These are phyloP conservation scores for Trichoderma koningiopsis DNA, from an alignment of 2,329 filamentous ascomycete genomes.

Conservation along the genomic window DNA sequence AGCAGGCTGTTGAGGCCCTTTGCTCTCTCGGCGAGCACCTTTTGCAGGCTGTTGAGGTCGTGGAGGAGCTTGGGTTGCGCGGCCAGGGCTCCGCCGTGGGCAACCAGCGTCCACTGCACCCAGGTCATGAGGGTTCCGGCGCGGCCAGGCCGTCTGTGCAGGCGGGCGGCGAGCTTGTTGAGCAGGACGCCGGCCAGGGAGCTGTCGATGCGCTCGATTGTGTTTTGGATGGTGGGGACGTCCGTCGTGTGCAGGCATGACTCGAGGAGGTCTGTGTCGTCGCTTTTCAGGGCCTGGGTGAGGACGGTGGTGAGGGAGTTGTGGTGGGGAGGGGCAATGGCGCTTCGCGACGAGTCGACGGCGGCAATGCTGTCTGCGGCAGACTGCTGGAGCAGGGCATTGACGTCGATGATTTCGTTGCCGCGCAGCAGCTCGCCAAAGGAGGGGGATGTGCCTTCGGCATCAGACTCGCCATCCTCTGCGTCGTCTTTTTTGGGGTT, in stretches of 20 bases:
- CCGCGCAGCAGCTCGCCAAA: constrained; percentile 85
- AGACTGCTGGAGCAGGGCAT: constrained; percentile 55
- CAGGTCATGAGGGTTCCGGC: constrained; percentile 90
- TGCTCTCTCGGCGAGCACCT: constrained; percentile 84
- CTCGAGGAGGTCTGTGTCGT: constrained; percentile 87
- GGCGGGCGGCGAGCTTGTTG: constrained; percentile 79
- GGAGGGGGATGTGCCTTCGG: constrained; percentile 61
- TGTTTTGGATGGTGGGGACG: constrained; percentile 75
- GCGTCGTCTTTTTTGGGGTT: constrained; percentile 32
- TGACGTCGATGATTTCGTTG: constrained; percentile 75
- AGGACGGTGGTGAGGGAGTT: constrained; percentile 91
- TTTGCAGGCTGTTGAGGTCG: constrained; percentile 76
- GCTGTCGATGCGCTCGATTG: constrained; percentile 88
- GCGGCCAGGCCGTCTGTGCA: constrained; percentile 84
- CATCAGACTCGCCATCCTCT: constrained; percentile 45
- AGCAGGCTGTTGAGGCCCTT: constrained; percentile 80
- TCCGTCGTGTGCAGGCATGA: constrained; percentile 85
- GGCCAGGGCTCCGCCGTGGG: constrained; percentile 88
- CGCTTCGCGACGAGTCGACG: constrained; percentile 48
- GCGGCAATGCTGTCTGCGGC: constrained; percentile 35
- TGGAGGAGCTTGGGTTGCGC: constrained; percentile 81
- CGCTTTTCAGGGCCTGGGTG: constrained; percentile 87
- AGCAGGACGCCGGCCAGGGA: constrained; percentile 77
- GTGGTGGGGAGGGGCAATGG: constrained; percentile 65
- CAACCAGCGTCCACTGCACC: constrained; percentile 93